phyloP scores from a whole-genome alignment of 2,329 filamentous ascomycete genomes.

The Dothiorella sarmentorum region DNA sequence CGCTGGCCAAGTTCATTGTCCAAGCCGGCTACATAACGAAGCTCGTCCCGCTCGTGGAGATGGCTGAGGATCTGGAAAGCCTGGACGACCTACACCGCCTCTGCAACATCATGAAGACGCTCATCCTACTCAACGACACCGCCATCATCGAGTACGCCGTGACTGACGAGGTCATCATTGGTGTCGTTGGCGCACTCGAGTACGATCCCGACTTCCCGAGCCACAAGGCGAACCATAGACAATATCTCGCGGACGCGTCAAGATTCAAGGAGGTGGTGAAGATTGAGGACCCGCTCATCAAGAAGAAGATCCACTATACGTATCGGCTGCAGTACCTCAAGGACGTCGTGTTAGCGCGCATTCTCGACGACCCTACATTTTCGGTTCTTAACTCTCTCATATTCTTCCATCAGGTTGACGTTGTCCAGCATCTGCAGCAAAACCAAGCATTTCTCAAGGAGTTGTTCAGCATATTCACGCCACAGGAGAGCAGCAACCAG shows the following conservation, averaged over 20 bases:
- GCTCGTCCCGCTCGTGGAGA: slow-evolving; percentile 77
- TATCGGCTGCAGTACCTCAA: slow-evolving; percentile 96
- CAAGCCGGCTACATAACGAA: slow-evolving; percentile 82
- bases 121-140: slow-evolving; percentile 92
- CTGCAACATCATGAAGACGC: slow-evolving; percentile 96
- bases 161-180: slow-evolving; percentile 81
- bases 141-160: slow-evolving; percentile 92
- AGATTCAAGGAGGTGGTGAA: slow-evolving; percentile 95
- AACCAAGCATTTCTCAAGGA: slow-evolving; percentile 77
- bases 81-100: slow-evolving; percentile 80
- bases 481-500: slow-evolving; percentile 59
- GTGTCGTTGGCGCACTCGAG: slow-evolving; percentile 91
- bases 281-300: slow-evolving; percentile 77
- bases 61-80: slow-evolving; percentile 89
- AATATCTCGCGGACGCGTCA: slow-evolving; percentile 83
- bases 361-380: slow-evolving; percentile 96
- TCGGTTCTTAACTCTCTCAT: slow-evolving; percentile 96
- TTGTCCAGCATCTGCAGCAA: slow-evolving; percentile 87
- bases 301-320: slow-evolving; percentile 91
- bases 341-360: slow-evolving; percentile 94
- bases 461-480: slow-evolving; percentile 79
- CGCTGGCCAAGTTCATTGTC: slow-evolving; percentile 82
- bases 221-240: slow-evolving; percentile 94
- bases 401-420: slow-evolving; percentile 98
- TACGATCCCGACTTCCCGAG: slow-evolving; percentile 98